A percentile compares a stretch with the other conserved stretches of the same genome.
phyloP scores from a whole-genome alignment of 345 rosid species.

The Bruguiera sexangula region DNA sequence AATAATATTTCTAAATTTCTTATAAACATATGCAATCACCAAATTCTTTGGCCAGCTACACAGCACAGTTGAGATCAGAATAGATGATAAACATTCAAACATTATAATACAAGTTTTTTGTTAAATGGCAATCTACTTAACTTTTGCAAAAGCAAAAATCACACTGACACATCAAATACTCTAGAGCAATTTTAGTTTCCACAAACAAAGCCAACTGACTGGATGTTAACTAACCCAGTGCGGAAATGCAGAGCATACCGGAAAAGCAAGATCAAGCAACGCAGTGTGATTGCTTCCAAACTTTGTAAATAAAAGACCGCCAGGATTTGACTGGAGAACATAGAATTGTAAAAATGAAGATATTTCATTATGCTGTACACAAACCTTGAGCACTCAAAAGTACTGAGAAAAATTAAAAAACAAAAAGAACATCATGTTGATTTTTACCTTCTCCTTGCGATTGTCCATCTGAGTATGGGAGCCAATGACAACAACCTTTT shows the following conservation, averaged over 20 bases:
- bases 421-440: not conserved
- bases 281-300: slow-evolving; percentile 95
- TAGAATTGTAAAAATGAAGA: not conserved
- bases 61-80: not conserved
- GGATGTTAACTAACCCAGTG: not conserved
- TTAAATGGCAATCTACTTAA: too few relatives aligned
- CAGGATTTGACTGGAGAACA: slow-evolving; percentile 77
- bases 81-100: not conserved
- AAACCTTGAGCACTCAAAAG: not conserved
- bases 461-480: slow-evolving; percentile 86
- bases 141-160: too few relatives aligned
- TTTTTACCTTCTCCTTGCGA: slow-evolving; percentile 87
- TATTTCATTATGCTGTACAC: not conserved
- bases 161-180: too few relatives aligned
- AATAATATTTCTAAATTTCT: too few relatives aligned
- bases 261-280: slow-evolving; percentile 83
- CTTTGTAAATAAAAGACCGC: slow-evolving; percentile 88
- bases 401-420: not conserved
- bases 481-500: slow-evolving; percentile 74
- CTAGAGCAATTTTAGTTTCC: too few relatives aligned
- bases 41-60: not conserved
- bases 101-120: not conserved
- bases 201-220: not conserved
- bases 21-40: not conserved
- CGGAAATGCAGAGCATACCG: slow-evolving; percentile 43